Evolutionary conservation across 2,329 filamentous ascomycete genomes (phyloP).

Genomic region (Phyllachora maydis): DNA sequence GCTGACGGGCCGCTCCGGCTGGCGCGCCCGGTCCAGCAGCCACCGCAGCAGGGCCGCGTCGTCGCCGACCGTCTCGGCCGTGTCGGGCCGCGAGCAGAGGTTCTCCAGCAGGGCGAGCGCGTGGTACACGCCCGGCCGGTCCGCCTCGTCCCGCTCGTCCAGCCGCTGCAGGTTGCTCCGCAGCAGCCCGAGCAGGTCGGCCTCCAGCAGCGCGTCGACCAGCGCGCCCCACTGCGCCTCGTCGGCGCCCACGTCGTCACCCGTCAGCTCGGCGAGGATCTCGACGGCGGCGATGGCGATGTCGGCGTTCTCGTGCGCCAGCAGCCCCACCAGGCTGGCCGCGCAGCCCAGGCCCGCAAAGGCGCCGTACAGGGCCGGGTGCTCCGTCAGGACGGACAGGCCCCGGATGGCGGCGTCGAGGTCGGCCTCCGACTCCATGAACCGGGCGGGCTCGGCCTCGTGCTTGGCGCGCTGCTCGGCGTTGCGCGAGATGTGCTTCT

Average conservation of each 20-base stretch:
- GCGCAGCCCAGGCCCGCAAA: conserved; percentile 58
- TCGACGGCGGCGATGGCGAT: conserved; percentile 85
- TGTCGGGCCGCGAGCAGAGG: conserved; percentile 47
- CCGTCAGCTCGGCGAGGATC: conserved; percentile 75
- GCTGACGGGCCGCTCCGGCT: conserved; percentile 43
- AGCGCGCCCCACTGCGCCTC: conserved; percentile 65
- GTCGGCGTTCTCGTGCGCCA: conserved; percentile 92
- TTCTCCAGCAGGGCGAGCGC: conserved; percentile 71
- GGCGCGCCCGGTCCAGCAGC: conserved; percentile 56
- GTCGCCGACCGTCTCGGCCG: conserved; percentile 51
- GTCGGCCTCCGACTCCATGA: conserved; percentile 73
- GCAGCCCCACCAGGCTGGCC: conserved; percentile 53
- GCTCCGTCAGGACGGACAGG: conserved; percentile 70
- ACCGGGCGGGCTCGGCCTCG: conserved; percentile 60
- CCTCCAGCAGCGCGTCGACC: conserved; percentile 43
- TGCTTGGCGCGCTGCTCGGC: conserved; percentile 73
- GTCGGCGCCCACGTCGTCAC: conserved; percentile 73
- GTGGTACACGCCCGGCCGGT: conserved; percentile 74
- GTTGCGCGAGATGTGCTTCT: conserved; percentile 81
- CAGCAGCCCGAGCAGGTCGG: conserved; percentile 54
- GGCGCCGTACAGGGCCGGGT: conserved; percentile 63
- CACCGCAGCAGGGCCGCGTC: conserved; percentile 51
- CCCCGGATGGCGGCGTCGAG: conserved; percentile 75
- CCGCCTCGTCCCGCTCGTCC: conserved; percentile 49
- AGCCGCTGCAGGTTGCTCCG: conserved; percentile 58